Percentiles rank a stretch among this genome's conserved stretches.
Evolutionary conservation across 768 basidiomycete genomes (phyloP).

Genomic region (Xerocomellus intermedius): DNA sequence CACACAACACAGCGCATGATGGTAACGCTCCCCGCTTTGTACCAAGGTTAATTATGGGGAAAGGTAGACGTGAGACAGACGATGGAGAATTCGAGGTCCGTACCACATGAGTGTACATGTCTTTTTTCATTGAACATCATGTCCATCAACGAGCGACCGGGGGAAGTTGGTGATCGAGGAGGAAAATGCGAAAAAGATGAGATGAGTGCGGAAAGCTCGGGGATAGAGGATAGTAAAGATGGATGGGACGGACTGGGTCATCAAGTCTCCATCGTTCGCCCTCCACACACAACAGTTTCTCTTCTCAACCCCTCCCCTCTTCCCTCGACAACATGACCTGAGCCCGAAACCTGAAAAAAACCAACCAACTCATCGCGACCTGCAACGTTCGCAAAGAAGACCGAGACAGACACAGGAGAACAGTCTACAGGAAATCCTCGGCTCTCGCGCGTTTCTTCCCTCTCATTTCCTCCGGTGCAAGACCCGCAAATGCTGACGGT

Average conservation of each 20-base stretch:
- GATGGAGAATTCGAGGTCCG: slow-evolving; percentile 17
- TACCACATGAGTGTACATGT: slow-evolving; percentile 28
- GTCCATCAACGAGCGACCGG: slow-evolving; percentile 9
- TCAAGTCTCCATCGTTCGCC: slow-evolving; percentile 31
- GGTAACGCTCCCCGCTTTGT: slow-evolving; percentile 17
- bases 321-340: slow-evolving; percentile 17
- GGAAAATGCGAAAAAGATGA: slow-evolving; percentile 15
- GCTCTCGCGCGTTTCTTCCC: slow-evolving; percentile 86
- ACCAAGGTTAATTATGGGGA: slow-evolving; percentile 20
- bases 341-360: slow-evolving; percentile 31
- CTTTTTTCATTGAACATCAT: slow-evolving; percentile 9
- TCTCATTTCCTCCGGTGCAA: slow-evolving; percentile 54
- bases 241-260: slow-evolving; percentile 37
- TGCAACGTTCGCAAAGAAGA: slow-evolving; percentile 27
- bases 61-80: slow-evolving; percentile 20
- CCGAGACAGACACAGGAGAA: slow-evolving; percentile 27
- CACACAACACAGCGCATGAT: slow-evolving; percentile 3
- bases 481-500: slow-evolving; percentile 28
- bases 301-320: background rate
- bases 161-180: slow-evolving; percentile 14
- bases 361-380: slow-evolving; percentile 31
- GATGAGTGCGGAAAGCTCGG: slow-evolving; percentile 28
- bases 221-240: slow-evolving; percentile 28
- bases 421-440: slow-evolving; percentile 71
- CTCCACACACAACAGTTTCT: background rate